These are phyloP conservation scores for Rubia yunnanensis DNA, from an alignment of 257 asterid species.

Conservation along the genomic window DNA sequence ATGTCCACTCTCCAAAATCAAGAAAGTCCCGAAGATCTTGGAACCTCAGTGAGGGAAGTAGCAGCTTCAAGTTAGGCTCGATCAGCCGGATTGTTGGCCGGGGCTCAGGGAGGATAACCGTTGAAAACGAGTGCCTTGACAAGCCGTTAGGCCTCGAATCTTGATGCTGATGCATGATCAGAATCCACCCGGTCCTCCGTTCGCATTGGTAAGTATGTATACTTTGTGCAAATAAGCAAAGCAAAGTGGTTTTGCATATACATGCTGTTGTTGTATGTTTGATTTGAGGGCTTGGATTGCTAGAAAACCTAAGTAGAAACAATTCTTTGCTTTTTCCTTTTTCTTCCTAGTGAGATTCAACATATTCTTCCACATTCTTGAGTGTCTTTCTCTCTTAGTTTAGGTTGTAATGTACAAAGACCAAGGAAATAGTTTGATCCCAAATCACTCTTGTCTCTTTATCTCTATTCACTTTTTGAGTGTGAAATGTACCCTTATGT, in stretches of 20 bases:
- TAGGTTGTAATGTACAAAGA: constrained; percentile 20
- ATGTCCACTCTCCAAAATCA: constrained; percentile 41
- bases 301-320: constrained; percentile 22
- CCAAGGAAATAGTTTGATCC: constrained; percentile 11
- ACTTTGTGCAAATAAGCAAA: constrained; percentile 37
- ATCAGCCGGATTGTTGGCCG: constrained; percentile 66
- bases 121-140: constrained; percentile 52
- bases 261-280: constrained; percentile 30
- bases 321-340: constrained; percentile 23
- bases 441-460: constrained; percentile 1
- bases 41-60: constrained; percentile 77
- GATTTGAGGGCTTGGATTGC: constrained; percentile 12
- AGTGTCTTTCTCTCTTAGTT: constrained; percentile 20
- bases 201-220: constrained; percentile 22
- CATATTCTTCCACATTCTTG: constrained; percentile 23
- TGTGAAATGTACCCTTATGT: constrained; percentile 15
- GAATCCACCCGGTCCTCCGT: constrained; percentile 12
- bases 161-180: constrained; percentile 21
- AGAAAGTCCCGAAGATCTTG: constrained; percentile 59
- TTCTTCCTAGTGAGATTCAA: constrained; percentile 16
- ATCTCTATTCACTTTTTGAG: constrained; percentile 5
- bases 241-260: constrained; percentile 30
- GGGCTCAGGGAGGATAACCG: constrained; percentile 57
- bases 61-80: constrained; percentile 83
- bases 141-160: constrained; percentile 36